Conservation (phyloP, 2,329 filamentous ascomycete species). For the Aspergillaceae sp. region DNA sequence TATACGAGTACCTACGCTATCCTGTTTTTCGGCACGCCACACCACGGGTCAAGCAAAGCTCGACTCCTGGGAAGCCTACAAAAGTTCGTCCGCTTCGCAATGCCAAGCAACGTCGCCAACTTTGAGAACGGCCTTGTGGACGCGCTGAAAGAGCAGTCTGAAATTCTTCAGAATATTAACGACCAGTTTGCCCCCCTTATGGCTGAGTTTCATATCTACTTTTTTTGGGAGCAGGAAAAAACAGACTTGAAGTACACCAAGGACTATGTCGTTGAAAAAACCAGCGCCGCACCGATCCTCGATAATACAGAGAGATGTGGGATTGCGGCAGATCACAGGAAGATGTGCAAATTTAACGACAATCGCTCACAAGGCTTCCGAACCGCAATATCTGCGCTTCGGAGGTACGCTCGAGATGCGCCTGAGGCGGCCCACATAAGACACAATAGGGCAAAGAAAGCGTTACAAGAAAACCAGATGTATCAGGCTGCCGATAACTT, state of each 20-base stretch:
- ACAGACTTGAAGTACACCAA: slow-evolving; percentile 26
- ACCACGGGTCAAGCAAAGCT: slow-evolving; percentile 29
- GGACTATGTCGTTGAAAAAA: slow-evolving; percentile 25
- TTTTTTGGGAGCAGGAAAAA: slow-evolving; percentile 35
- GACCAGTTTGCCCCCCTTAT: slow-evolving; percentile 32
- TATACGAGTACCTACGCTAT: slow-evolving; percentile 30
- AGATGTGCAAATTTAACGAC: slow-evolving; percentile 23
- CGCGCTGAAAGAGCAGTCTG: slow-evolving; percentile 43
- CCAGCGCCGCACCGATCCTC: slow-evolving; percentile 24
- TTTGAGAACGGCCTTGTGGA: slow-evolving; percentile 42
- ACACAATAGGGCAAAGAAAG: slow-evolving; percentile 1
- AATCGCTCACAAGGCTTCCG: slow-evolving; percentile 16
- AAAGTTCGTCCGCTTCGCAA: slow-evolving; percentile 19
- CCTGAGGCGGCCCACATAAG: slow-evolving; percentile 2
- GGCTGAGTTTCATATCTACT: slow-evolving; percentile 28
- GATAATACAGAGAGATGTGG: slow-evolving; percentile 29
- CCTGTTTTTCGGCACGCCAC: slow-evolving; percentile 32
- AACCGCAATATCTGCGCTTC: slow-evolving; percentile 14
- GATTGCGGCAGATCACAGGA: slow-evolving; percentile 22
- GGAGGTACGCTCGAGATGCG: slow-evolving; percentile 1
- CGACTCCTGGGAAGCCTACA: slow-evolving; percentile 11
- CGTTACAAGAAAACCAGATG: slow-evolving; percentile 1
- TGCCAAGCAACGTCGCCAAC: slow-evolving; percentile 18
- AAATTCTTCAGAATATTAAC: slow-evolving; percentile 32
- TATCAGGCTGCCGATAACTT: slow-evolving; percentile 1